Conservation (phyloP, 1,284 basidiomycete genomes). For the Cryptococcus depauperatus region DNA sequence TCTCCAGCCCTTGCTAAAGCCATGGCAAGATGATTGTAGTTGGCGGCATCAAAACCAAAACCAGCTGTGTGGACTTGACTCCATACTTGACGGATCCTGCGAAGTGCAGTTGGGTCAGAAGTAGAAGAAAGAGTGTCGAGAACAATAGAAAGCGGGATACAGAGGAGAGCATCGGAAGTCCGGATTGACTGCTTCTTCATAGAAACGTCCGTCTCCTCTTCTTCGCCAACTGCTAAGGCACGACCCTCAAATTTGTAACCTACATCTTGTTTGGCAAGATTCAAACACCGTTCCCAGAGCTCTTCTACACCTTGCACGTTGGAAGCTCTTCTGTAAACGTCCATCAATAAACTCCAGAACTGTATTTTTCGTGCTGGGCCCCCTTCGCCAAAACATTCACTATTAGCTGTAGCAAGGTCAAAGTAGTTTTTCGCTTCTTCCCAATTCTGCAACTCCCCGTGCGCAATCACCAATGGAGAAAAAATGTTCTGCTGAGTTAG, state of each 20-base stretch:
- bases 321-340: constrained; percentile 60
- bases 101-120: constrained; percentile 55
- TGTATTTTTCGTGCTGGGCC: constrained; percentile 55
- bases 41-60: constrained; percentile 77
- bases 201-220: background rate
- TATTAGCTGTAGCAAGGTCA: background rate
- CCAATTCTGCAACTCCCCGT: constrained; percentile 18
- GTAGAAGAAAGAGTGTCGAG: constrained; percentile 65
- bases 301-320: constrained; percentile 55
- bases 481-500: constrained; percentile 29
- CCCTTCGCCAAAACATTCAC: constrained; percentile 22
- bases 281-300: constrained; percentile 66
- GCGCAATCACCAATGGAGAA: constrained; percentile 30
- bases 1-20: constrained; percentile 73
- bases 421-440: constrained; percentile 47
- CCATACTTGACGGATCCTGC: constrained; percentile 69
- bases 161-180: constrained; percentile 52
- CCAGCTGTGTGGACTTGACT: constrained; percentile 56
- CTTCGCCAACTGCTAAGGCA: background rate
- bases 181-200: background rate
- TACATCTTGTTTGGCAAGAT: constrained; percentile 41
- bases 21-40: constrained; percentile 81
- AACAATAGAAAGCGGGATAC: constrained; percentile 73
- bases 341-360: constrained; percentile 61
- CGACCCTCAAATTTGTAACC: background rate